Conservation (phyloP, 177 flowering plant species). For the Vitis hybrid region DNA sequence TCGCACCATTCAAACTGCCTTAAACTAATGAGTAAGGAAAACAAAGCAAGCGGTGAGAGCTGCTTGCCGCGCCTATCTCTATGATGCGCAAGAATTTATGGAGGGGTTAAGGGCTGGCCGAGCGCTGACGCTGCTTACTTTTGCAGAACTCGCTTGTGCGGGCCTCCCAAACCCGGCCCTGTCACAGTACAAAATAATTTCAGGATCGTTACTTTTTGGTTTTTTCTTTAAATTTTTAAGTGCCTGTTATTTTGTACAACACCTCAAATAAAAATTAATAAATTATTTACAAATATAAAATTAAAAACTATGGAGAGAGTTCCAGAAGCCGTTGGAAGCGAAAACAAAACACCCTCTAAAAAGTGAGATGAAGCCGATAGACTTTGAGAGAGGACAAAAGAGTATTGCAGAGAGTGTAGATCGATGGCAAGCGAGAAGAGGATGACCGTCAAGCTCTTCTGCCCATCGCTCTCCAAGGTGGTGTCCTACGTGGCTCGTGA, state of each 20-base stretch:
- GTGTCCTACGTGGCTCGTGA: constrained; percentile 33
- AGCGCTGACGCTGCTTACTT: constrained; percentile 97
- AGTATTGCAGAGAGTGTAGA: constrained; percentile 6
- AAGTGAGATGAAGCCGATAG: background rate
- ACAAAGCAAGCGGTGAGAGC: constrained; percentile 95
- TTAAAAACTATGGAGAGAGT: constrained; percentile 5
- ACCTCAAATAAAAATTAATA: background rate
- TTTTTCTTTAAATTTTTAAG: no score
- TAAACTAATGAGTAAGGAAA: constrained; percentile 99
- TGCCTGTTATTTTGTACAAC: no score
- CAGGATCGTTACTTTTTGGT: no score
- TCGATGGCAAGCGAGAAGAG: constrained; percentile 8
- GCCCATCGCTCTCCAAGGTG: constrained; percentile 46
- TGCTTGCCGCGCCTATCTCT: constrained; percentile 57
- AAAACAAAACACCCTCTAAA: background rate
- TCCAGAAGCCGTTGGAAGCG: constrained; percentile 28
- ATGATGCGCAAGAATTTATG: constrained; percentile 74
- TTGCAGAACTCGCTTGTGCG: constrained; percentile 95
- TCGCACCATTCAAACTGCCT: constrained; percentile 34
- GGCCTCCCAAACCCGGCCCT: constrained; percentile 72
- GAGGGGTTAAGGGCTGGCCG: constrained; percentile 98
- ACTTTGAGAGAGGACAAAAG: background rate
- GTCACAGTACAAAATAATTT: no score
- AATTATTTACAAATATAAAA: background rate
- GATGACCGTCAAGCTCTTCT: constrained; percentile 36